phyloP scores from a whole-genome alignment of 208 protist genomes.

The Acanthamoeba quina region DNA sequence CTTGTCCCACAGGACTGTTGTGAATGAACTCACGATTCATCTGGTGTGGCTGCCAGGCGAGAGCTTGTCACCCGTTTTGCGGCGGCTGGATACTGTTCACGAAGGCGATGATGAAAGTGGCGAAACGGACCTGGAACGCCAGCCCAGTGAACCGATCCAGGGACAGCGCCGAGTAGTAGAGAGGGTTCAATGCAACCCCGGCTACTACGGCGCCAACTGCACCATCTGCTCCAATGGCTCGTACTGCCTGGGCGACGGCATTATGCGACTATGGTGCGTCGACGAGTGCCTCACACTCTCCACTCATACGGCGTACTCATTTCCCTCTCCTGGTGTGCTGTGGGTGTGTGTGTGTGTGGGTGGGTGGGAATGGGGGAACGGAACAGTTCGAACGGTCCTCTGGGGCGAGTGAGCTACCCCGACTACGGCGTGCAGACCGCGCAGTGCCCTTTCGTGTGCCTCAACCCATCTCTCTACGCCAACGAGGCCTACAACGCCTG shows the following conservation, averaged over 20 bases:
- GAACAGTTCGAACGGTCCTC: conserved; percentile 25
- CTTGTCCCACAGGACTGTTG: neutral
- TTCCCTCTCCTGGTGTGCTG: neutral
- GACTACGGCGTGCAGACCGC: neutral
- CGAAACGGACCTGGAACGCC: neutral
- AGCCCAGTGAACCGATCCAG: too few relatives aligned
- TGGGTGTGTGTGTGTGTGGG: too few relatives aligned
- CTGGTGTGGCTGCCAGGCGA: neutral
- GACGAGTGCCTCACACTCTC: neutral
- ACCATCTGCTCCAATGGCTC: neutral
- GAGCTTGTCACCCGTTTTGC: neutral
- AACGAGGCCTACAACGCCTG: conserved; percentile 5
- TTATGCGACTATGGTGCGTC: conserved; percentile 40
- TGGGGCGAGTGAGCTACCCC: conserved; percentile 27
- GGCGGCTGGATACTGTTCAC: neutral
- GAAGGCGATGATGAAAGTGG: neutral
- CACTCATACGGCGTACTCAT: neutral
- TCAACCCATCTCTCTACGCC: neutral
- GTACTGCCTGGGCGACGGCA: conserved; percentile 54
- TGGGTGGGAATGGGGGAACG: too few relatives aligned
- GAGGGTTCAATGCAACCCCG: neutral
- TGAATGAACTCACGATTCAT: neutral
- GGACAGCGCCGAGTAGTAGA: neutral
- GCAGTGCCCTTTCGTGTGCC: conserved; percentile 20
- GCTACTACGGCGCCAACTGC: conserved; percentile 22